Evolutionary conservation across 1,284 basidiomycete genomes (phyloP), one percentile per base, ranked within the genome.

Genomic region (Gymnopus androsaceus): DNA sequence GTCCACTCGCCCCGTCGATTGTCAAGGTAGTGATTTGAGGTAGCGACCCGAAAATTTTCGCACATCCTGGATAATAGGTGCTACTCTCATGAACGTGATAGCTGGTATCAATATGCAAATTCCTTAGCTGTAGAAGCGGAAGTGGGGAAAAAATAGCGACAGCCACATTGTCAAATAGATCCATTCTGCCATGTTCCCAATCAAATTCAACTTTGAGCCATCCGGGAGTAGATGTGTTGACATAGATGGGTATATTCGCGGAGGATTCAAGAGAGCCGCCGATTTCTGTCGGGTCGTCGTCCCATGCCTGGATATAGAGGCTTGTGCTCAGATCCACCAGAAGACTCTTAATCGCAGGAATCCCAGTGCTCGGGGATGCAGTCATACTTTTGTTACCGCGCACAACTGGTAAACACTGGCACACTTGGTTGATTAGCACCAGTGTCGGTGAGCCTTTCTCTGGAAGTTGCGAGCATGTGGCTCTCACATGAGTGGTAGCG

Each of bases 401-500:
- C 15, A 28, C 41, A 15, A 45, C 40, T n/a, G 50, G 51, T 11
- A 47, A 17, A 9, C 19, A 33, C 11, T 25, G 46, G 33, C 46
- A 45, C 17, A 50, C 28, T 25, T 30, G 17, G 15, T 41, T 47
- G 19, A 54, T 31, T 3, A 37, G 52, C 14, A 19, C 28, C 4
- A 36, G 27, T 15, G 34, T 40, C n/a, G 14, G n/a, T 8, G 49
- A 56, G 17, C 25, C 53, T 33, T 14, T 17, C n/a, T 50, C 48
- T 14, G 49, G 49, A 8, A 47, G 33, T 42, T 63, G 59, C 27
- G 54, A 61, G 27, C 63, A 59, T 11, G 51, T 61, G 37, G 61
- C 65, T 4, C 47, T 42, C 6, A 67, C 46, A 42, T 64, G 54
- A 3, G 63, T 30, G n/a, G 57, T 62, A 30, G 62, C 55, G 14